Evolutionary conservation across 345 rosid genomes (phyloP), one percentile per base, ranked within the genome.

Genomic region (Luvunga scandens): DNA sequence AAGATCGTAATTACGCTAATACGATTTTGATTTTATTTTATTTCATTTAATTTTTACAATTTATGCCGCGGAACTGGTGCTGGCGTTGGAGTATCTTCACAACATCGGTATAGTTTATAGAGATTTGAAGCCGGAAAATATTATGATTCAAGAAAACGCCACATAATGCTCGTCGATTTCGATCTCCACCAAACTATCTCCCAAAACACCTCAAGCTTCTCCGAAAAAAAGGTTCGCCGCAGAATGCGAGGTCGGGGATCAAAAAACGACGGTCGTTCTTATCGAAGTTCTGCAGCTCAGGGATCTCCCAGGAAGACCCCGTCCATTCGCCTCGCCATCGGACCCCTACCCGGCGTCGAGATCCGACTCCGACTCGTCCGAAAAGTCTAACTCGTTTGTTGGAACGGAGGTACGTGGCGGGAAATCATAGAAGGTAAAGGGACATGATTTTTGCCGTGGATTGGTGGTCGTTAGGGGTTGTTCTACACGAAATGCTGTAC

Each of bases 151-250:
- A 75, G 95, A 89, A 65, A 86, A 83, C 61, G 98, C 73, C 98
- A 95, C 81, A 74, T 95, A 71, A 95, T 95, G 98, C 89, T 95
- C 9, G 95, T 95, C 13, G 98, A 95, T 84, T 95, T 93, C 81
- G 98, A 95, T 77, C 97, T 95, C 98, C 34, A 89, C 90, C 16
- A 88, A 89, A 38, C 94, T 95, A 4, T 14, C 90, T 34, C 84
- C 91, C 0, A 85, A 69, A 76, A 78, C 89, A 7, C 79, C 85
- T 10, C 74, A 55, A 19, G 34, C 82, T 3, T 72, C 89, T 0
- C 84, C 86, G 4, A 31, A 61, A n/a, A n/a, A 28, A 50, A 39
- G 31, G 38, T 75, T 21, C 1, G 31, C 63, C 10, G 22, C 14
- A n/a, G 22, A 48, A 5, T 65, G 57, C 81, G 10, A 36, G 42